A percentile compares a stretch with the other conserved stretches of the same genome.
Conservation (phyloP, 257 asterid genomes). For the Paraleonurus japonicus region DNA sequence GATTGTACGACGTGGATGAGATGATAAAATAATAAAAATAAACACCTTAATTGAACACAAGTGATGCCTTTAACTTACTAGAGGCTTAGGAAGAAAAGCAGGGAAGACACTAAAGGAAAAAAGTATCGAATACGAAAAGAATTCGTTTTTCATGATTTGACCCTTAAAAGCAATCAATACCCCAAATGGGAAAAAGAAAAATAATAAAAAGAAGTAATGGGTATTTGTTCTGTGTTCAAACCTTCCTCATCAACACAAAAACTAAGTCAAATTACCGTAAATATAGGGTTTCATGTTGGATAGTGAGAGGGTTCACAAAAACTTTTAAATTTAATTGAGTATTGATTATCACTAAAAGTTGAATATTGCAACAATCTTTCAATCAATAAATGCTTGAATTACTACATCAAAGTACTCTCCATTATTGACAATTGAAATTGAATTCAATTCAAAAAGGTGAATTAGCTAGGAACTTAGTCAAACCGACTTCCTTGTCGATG, state of each 20-base stretch:
- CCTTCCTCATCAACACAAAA: background rate
- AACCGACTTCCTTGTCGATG: constrained; percentile 50
- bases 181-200: background rate
- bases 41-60: no score
- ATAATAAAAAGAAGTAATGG: background rate
- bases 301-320: background rate
- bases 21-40: no score
- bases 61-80: no score
- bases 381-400: constrained; percentile 5
- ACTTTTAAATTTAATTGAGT: background rate
- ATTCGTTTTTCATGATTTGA: background rate
- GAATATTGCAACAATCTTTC: constrained; percentile 2
- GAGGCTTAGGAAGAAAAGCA: no score
- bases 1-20: no score
- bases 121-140: background rate
- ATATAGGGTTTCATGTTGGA: constrained; percentile 32
- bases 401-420: background rate
- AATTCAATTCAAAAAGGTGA: constrained; percentile 26
- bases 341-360: constrained; percentile 2
- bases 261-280: constrained; percentile 37
- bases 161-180: background rate
- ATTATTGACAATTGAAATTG: background rate
- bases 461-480: constrained; percentile 39
- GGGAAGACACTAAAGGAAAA: background rate
- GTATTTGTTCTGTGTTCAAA: background rate